phyloP scores from a whole-genome alignment of 805 yeast genomes.

The Candida nonsorbophila region DNA sequence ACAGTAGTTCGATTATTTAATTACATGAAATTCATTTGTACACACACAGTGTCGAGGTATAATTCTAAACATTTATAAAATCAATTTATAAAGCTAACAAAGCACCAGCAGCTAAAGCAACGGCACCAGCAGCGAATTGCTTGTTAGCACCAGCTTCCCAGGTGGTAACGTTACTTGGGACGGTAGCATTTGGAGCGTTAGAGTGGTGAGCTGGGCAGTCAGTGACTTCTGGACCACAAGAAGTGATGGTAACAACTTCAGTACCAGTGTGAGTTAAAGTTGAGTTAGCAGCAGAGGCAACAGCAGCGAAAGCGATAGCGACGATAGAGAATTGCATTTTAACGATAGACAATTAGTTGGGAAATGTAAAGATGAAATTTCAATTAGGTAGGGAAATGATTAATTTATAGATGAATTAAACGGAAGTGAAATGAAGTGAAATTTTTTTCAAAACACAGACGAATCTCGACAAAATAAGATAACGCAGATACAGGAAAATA shows the following conservation, averaged over 20 bases:
- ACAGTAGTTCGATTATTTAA: no score
- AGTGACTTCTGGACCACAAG: constrained; percentile 41
- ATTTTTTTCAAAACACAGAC: no score
- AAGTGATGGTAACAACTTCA: constrained; percentile 43
- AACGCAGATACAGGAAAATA: no score
- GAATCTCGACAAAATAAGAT: no score
- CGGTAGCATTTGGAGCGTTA: constrained; percentile 13
- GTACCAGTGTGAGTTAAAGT: constrained; percentile 29
- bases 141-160: constrained; percentile 34
- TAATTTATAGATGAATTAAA: constrained; percentile 1
- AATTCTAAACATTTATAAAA: background rate
- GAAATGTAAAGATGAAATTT: constrained; percentile 14
- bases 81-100: constrained; percentile 53
- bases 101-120: constrained; percentile 46
- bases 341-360: constrained; percentile 33
- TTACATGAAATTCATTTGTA: no score
- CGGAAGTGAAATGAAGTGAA: no score
- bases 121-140: constrained; percentile 39
- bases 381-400: no score
- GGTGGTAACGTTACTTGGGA: constrained; percentile 28
- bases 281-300: constrained; percentile 18
- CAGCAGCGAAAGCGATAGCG: constrained; percentile 12
- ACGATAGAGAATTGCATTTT: constrained; percentile 34
- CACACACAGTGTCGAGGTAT: no score
- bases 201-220: constrained; percentile 37